Evolutionary conservation across 2,329 filamentous ascomycete species (phyloP).

Genomic region (Nemania diffusa): DNA sequence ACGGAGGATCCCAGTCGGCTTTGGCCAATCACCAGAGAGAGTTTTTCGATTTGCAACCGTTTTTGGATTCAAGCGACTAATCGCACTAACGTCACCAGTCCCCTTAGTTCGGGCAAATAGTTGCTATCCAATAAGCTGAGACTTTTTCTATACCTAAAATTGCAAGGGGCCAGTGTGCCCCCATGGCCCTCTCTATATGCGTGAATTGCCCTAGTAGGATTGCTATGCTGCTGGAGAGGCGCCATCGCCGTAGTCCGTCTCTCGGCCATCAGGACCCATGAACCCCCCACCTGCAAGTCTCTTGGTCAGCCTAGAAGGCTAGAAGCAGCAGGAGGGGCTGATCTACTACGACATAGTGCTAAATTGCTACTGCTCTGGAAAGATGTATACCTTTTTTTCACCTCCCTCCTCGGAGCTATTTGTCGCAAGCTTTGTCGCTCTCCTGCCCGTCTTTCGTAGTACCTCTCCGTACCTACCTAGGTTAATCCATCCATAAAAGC

Average conservation of each 20-base stretch:
- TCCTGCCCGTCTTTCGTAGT: constrained; percentile 33
- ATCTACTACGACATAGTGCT: constrained; percentile 40
- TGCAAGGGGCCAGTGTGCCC: constrained; percentile 23
- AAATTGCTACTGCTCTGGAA: constrained; percentile 15
- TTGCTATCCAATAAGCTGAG: constrained; percentile 39
- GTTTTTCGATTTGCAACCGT: constrained; percentile 46
- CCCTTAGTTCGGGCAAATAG: constrained; percentile 36
- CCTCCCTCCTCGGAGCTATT: constrained; percentile 35
- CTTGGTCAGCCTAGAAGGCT: constrained; percentile 34
- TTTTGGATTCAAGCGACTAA: constrained; percentile 42
- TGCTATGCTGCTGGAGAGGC: constrained; percentile 12
- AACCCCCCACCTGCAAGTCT: constrained; percentile 41
- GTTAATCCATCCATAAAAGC: constrained; percentile 50
- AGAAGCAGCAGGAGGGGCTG: constrained; percentile 42
- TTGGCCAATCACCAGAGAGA: constrained; percentile 45
- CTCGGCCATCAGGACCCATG: constrained; percentile 44
- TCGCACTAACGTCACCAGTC: constrained; percentile 48
- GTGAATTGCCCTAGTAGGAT: constrained; percentile 22
- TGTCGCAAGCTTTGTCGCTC: constrained; percentile 34
- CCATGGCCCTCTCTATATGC: constrained; percentile 16
- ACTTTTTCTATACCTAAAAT: constrained; percentile 11
- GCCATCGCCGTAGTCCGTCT: constrained; percentile 41
- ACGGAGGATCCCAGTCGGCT: constrained; percentile 33
- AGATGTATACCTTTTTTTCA: constrained; percentile 35
- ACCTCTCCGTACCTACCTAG: constrained; percentile 23